Base-by-base conservation (phyloP, 208 protist genomes). In the Paratrypanosoma confusum region DNA sequence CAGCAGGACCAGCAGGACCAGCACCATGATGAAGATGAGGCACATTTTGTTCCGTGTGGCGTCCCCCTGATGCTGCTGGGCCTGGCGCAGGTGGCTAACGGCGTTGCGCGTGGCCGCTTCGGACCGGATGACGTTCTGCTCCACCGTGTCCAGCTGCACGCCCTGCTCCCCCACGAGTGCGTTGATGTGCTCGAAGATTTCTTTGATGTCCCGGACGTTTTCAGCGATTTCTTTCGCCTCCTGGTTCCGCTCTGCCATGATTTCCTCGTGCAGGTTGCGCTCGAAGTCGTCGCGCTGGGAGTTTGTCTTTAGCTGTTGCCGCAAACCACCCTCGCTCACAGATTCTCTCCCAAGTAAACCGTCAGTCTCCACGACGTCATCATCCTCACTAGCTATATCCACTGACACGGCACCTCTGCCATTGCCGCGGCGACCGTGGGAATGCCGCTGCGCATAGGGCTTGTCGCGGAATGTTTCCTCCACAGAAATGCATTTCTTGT, bases 181-280 rank as follows among this genome's bases (percentile, higher is more conserved):
- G 39, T 84, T 76, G 50, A 93, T 89, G 47, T 93, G 80, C 20
- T 72, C 51, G 23, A 90, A 89, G 44, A 90, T 90, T 22, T 90
- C 80, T 34, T 88, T 72, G 20, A 93, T 87, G 54, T 93, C 80
- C 5, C 58, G 62, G 6, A 93, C 71, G 43, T 77, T 88, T 11
- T 90, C 77, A 0, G 80, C 80, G 22, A 93, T 83, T 53, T 93
- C 84, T 10, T 65, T 42, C 23, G 78, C 86, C 42, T 93, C 84
- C 0, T 68, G 63, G 32, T 66, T 48, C 0, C 74, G 71, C 57
- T 93, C 80, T n/a, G 60, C 55, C 67, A 93, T 83, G 20, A 93
- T 75, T 26, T 93, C 80, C 24, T 83, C 58, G 46, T 90, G 71
- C 7, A 93, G 34, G 41, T 83, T 71, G 18, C 64, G 58, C 46